phyloP scores from a whole-genome alignment of 2,329 filamentous ascomycete genomes.

The Capronia coronata region DNA sequence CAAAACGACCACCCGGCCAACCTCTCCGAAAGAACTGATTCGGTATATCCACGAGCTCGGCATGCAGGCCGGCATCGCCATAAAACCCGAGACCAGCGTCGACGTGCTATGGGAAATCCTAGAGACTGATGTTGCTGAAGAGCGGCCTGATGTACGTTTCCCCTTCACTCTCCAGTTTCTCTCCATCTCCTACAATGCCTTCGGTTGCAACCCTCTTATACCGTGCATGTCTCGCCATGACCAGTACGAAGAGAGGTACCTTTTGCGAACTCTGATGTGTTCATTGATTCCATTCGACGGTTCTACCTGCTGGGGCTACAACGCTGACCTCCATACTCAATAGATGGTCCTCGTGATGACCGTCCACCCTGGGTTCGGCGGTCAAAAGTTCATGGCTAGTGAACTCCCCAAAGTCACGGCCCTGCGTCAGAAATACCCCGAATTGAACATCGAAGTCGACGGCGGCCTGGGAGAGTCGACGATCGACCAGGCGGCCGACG shows the following conservation, averaged over 20 bases:
- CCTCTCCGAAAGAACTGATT: slow-evolving; percentile 77
- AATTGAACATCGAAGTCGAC: slow-evolving; percentile 95
- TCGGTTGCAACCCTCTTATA: no score
- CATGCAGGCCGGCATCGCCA: slow-evolving; percentile 86
- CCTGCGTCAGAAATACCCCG: slow-evolving; percentile 74
- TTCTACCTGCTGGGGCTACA: no score
- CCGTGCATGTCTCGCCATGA: no score
- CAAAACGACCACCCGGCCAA: slow-evolving; percentile 59
- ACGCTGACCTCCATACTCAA: no score
- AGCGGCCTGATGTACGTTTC: slow-evolving; percentile 81
- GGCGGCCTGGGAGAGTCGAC: slow-evolving; percentile 82
- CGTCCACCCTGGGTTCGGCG: slow-evolving; percentile 92
- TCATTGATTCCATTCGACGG: no score
- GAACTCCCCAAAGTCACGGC: slow-evolving; percentile 90
- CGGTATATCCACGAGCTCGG: slow-evolving; percentile 83
- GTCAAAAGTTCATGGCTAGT: slow-evolving; percentile 96
- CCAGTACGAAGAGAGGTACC: no score
- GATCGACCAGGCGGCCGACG: slow-evolving; percentile 88
- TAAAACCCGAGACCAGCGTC: slow-evolving; percentile 86
- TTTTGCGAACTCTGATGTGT: no score
- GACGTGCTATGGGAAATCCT: slow-evolving; percentile 90
- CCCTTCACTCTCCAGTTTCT: not conserved
- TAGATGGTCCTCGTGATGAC: slow-evolving; percentile 99
- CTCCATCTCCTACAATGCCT: not conserved
- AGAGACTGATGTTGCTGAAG: slow-evolving; percentile 63